A percentile compares a stretch with the other conserved stretches of the same genome.
These are phyloP conservation scores for Aspergillus panamensis DNA, from an alignment of 495 filamentous ascomycete species.

Conservation along the genomic window DNA sequence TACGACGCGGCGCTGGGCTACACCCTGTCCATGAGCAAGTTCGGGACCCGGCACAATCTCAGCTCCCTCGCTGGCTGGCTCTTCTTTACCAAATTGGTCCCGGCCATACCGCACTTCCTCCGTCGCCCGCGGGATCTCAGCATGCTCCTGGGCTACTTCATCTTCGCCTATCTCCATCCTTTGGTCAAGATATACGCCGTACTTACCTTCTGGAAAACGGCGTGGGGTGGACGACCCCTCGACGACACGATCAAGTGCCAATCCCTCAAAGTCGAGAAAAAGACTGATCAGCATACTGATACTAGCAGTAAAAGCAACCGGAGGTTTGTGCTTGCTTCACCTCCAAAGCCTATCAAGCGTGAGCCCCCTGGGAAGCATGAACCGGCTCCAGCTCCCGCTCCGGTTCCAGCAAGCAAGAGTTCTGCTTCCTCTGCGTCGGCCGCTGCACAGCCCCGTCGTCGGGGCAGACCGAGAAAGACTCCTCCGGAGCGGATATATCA, in stretches of 20 bases:
- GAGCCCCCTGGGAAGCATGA: background rate
- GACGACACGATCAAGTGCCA: background rate
- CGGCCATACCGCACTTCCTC: conserved; percentile 56
- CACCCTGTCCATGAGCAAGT: conserved; percentile 1
- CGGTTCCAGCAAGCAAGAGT: too few relatives aligned
- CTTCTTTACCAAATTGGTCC: conserved; percentile 55
- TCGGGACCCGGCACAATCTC: background rate
- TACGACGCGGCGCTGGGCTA: conserved; percentile 50
- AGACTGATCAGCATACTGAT: background rate
- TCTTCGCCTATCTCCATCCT: conserved; percentile 60
- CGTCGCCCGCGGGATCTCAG: conserved; percentile 54
- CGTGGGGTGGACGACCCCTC: conserved; percentile 6
- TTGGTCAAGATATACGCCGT: conserved; percentile 61
- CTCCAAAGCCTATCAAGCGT: background rate
- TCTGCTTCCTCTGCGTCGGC: background rate
- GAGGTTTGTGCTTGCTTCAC: background rate
- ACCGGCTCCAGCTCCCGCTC: background rate
- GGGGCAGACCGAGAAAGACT: background rate
- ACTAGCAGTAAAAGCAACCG: background rate
- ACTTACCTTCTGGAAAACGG: conserved; percentile 43
- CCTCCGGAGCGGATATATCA: background rate
- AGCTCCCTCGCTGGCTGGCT: conserved; percentile 32
- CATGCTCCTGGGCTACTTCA: conserved; percentile 51
- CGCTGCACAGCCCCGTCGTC: background rate
- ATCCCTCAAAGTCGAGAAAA: background rate